phyloP scores from a whole-genome alignment of 768 basidiomycete species.

The Kwoniella bestiolae region DNA sequence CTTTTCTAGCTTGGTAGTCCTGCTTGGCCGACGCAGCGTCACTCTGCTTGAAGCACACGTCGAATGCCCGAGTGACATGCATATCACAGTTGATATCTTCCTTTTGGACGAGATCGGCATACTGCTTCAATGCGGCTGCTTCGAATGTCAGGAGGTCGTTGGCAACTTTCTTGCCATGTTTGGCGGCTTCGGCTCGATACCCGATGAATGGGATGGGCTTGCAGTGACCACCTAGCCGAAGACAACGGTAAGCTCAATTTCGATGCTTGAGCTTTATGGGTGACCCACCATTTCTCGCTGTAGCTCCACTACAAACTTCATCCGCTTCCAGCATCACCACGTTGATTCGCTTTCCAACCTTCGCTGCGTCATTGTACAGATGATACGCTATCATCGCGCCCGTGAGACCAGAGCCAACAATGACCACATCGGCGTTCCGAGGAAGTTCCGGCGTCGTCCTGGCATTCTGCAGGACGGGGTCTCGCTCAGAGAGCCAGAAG shows the following conservation, averaged over 20 bases:
- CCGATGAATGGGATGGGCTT: slow-evolving; percentile 39
- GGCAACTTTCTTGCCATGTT: slow-evolving; percentile 31
- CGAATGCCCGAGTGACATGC: slow-evolving; percentile 39
- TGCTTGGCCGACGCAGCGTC: slow-evolving; percentile 20
- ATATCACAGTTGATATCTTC: slow-evolving; percentile 50
- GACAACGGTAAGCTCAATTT: neutral
- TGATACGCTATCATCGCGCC: slow-evolving; percentile 38
- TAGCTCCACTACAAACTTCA: slow-evolving; percentile 38
- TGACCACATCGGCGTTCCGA: slow-evolving; percentile 28
- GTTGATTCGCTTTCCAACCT: slow-evolving; percentile 10
- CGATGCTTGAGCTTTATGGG: neutral
- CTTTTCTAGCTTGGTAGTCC: slow-evolving; percentile 28
- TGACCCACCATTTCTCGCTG: slow-evolving; percentile 39
- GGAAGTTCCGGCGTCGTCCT: slow-evolving; percentile 36
- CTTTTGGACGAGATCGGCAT: slow-evolving; percentile 40
- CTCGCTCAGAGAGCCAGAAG: slow-evolving; percentile 44
- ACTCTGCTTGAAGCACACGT: slow-evolving; percentile 30
- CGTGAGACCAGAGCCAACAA: slow-evolving; percentile 38
- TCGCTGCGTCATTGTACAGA: slow-evolving; percentile 23
- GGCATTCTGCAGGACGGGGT: slow-evolving; percentile 29
- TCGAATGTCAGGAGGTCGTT: slow-evolving; percentile 33
- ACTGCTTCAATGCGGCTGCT: slow-evolving; percentile 31
- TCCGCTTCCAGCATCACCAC: slow-evolving; percentile 45
- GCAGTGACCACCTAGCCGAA: slow-evolving; percentile 35
- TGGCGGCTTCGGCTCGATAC: slow-evolving; percentile 21